phyloP scores from a whole-genome alignment of 2,329 filamentous ascomycete species.

The Rhinocladiella mackenziei region DNA sequence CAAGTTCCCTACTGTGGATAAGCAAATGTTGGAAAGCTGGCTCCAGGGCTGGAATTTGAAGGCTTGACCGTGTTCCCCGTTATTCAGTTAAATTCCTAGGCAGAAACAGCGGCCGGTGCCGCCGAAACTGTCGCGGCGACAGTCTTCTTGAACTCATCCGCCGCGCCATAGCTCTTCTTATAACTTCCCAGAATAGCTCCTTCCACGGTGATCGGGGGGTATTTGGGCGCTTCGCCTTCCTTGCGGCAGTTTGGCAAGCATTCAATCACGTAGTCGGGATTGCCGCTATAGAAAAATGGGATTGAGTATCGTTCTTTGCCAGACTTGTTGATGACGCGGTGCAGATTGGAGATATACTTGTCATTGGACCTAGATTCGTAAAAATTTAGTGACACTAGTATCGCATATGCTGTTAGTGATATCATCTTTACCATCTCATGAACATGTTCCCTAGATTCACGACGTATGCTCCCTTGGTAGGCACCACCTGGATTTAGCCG shows the following conservation, averaged over 20 bases:
- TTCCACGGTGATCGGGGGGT: slow-evolving; percentile 42
- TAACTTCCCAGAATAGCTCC: slow-evolving; percentile 42
- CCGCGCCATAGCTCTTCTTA: slow-evolving; percentile 40
- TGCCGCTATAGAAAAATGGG: slow-evolving; percentile 40
- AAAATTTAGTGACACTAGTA: background rate
- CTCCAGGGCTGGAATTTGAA: too few species aligned
- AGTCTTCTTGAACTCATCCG: slow-evolving; percentile 11
- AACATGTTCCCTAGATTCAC: slow-evolving; percentile 34
- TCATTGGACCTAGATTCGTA: slow-evolving; percentile 26
- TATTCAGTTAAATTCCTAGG: too few species aligned
- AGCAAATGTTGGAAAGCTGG: too few species aligned
- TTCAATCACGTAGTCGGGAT: slow-evolving; percentile 43
- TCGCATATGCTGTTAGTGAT: background rate
- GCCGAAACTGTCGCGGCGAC: background rate
- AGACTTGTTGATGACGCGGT: slow-evolving; percentile 33
- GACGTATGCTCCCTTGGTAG: slow-evolving; percentile 29
- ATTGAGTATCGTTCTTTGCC: slow-evolving; percentile 31
- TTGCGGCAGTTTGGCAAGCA: slow-evolving; percentile 42
- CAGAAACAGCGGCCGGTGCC: background rate
- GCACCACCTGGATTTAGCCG: slow-evolving; percentile 30
- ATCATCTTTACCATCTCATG: slow-evolving; percentile 26
- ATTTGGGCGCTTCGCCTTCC: slow-evolving; percentile 38
- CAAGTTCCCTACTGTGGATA: too few species aligned
- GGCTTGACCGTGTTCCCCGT: too few species aligned
- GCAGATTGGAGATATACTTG: slow-evolving; percentile 31